Percentiles rank a stretch among this genome's conserved stretches.
Conservation (phyloP, 1,139 yeast species). For the Protomyces inouyei region DNA sequence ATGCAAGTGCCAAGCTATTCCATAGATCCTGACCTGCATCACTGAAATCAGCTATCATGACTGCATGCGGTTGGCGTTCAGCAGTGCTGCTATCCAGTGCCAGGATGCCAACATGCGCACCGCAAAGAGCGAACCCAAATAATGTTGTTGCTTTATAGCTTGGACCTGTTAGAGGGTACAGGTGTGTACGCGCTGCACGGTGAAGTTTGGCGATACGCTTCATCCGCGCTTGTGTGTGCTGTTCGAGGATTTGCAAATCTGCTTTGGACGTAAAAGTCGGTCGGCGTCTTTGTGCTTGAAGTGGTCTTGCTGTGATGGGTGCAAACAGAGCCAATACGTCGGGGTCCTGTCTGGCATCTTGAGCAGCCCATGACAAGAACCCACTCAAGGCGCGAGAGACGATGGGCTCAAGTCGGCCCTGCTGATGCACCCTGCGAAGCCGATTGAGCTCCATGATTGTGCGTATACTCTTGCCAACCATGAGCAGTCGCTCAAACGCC, state of each 20-base stretch:
- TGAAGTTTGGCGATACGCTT: background rate
- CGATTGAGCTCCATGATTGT: background rate
- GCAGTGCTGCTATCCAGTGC: conserved; percentile 12
- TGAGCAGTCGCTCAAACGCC: conserved; percentile 19
- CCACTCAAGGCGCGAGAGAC: background rate
- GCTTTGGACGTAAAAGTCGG: background rate
- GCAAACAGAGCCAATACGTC: background rate
- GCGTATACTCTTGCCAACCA: conserved; percentile 20
- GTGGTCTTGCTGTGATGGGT: background rate
- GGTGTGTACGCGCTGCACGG: background rate
- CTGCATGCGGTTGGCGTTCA: conserved; percentile 9
- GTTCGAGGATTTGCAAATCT: background rate
- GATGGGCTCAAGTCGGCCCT: background rate
- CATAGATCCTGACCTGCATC: conserved; percentile 23
- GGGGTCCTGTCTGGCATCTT: background rate
- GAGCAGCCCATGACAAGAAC: conserved; percentile 1
- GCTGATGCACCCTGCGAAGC: background rate
- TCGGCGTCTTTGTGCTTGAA: background rate
- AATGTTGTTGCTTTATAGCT: background rate
- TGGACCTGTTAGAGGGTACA: background rate
- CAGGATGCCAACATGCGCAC: conserved; percentile 12
- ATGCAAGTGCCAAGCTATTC: conserved; percentile 20
- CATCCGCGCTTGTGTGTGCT: background rate
- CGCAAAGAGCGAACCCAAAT: conserved; percentile 22
- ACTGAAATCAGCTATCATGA: conserved; percentile 16